phyloP scores from a whole-genome alignment of 1,284 basidiomycete genomes.

The Cryptococcus maquisensis region DNA sequence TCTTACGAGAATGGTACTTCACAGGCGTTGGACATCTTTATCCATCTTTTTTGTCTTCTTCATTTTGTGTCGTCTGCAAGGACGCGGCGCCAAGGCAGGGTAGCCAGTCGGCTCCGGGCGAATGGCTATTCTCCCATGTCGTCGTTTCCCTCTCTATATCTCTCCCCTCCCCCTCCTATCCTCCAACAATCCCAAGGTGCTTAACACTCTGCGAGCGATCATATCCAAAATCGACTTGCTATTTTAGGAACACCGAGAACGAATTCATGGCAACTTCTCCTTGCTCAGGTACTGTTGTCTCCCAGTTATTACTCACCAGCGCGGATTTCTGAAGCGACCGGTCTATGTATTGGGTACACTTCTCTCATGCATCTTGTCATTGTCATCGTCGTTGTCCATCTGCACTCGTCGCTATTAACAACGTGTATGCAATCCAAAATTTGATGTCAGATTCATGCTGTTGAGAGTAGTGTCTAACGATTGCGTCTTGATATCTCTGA shows the following conservation, averaged over 20 bases:
- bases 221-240: constrained; percentile 41
- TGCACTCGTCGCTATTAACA: too few relatives aligned
- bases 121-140: constrained; percentile 1
- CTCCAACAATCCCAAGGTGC: constrained; percentile 25
- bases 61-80: not conserved
- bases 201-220: constrained; percentile 49
- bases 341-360: constrained; percentile 34
- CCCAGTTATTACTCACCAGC: constrained; percentile 43
- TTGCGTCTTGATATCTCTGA: not conserved
- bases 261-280: not conserved
- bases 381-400: not conserved
- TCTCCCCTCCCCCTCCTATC: not conserved
- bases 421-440: too few relatives aligned
- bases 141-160: constrained; percentile 8
- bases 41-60: not conserved
- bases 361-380: not conserved
- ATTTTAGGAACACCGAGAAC: constrained; percentile 47
- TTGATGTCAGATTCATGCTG: too few relatives aligned
- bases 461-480: not conserved
- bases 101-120: not conserved
- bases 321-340: constrained; percentile 16
- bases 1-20: constrained; percentile 37
- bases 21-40: constrained; percentile 41
- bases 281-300: constrained; percentile 22
- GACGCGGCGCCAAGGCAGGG: constrained; percentile 9